These are phyloP conservation scores for Thelonectria rubi DNA, from an alignment of 2,329 filamentous ascomycete species.

Conservation along the genomic window DNA sequence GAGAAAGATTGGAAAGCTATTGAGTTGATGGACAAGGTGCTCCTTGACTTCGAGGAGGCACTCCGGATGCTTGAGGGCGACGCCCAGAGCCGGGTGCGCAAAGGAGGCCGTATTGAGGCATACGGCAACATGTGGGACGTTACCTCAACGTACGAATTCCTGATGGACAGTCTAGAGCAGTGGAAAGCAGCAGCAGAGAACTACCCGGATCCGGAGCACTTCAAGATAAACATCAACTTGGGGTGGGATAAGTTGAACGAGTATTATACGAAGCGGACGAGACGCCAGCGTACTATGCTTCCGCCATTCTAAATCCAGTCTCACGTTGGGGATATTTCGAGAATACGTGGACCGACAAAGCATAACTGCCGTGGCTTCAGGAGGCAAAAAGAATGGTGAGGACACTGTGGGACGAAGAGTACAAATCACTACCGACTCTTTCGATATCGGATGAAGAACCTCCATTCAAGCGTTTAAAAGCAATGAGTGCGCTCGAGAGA, in stretches of 20 bases:
- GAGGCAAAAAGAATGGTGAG: conserved; percentile 1
- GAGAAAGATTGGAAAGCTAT: background rate
- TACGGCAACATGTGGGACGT: background rate
- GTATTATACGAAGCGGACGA: background rate
- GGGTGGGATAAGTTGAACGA: background rate
- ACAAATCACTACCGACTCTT: conserved; percentile 8
- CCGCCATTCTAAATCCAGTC: background rate
- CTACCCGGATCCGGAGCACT: conserved; percentile 7
- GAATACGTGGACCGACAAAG: background rate
- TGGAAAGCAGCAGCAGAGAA: conserved; percentile 5
- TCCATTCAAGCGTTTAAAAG: conserved; percentile 1
- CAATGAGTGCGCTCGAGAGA: conserved; percentile 4
- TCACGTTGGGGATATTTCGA: conserved; percentile 6
- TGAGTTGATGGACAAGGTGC: conserved; percentile 2
- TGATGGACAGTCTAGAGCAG: conserved; percentile 1
- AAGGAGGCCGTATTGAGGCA: background rate
- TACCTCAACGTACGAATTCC: conserved; percentile 3
- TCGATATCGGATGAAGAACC: conserved; percentile 1
- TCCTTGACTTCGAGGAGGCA: background rate
- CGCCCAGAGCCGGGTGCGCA: background rate
- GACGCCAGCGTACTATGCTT: conserved; percentile 9
- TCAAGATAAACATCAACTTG: conserved; percentile 4
- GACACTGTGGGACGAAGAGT: conserved; percentile 4
- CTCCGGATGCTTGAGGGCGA: conserved; percentile 2
- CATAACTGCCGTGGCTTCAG: background rate